Evolutionary conservation across 2,329 filamentous ascomycete genomes (phyloP), one percentile per base, ranked within the genome.

Genomic region (Pyrenochaeta sp.): DNA sequence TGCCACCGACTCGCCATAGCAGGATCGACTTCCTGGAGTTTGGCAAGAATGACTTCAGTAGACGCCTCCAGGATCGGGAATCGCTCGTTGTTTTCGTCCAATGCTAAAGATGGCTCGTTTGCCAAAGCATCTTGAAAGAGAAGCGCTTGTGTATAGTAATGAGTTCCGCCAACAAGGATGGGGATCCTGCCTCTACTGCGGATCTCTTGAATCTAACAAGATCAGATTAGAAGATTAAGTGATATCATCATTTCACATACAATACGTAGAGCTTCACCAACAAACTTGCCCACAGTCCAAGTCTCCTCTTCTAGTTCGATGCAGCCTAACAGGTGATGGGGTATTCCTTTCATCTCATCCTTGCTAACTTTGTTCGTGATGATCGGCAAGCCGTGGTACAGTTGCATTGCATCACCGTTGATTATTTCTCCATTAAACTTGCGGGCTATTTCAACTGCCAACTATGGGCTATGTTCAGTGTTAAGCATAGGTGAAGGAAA

Each of bases 351-450:
- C 61, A 85, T 86, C 68, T 97, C 93, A 14, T 84, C 79, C 1
- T 66, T 38, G 0, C 89, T 83, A 45, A 97, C 88, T 68, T 97
- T 96, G 71, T 99, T 99, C 18, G 94, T 99, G 58, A 97, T 93
- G 53, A 97, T 87, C 4, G 94, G 91, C 29, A 99, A 77, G 3
- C 94, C 94, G 39, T 83, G 81, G 71, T 99, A 99, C 74, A 99
- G 85, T 69, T 99, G 94, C 91, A 99, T 96, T 26, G 94, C 94
- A 77, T 99, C 94, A 32, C 90, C 90, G 67, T 99, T 99, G 74
- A 99, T 91, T 38, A 99, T 83, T 72, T 99, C 94, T 65, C 95
- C 94, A 70, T 94, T 86, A 72, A 91, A 92, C 15, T 81, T 83
- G 28, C 80, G 80, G 1, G 95, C 94, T 37, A 99, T 75, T 52